phyloP scores from a whole-genome alignment of 2,329 filamentous ascomycete genomes.

The Calonectria crousiana region DNA sequence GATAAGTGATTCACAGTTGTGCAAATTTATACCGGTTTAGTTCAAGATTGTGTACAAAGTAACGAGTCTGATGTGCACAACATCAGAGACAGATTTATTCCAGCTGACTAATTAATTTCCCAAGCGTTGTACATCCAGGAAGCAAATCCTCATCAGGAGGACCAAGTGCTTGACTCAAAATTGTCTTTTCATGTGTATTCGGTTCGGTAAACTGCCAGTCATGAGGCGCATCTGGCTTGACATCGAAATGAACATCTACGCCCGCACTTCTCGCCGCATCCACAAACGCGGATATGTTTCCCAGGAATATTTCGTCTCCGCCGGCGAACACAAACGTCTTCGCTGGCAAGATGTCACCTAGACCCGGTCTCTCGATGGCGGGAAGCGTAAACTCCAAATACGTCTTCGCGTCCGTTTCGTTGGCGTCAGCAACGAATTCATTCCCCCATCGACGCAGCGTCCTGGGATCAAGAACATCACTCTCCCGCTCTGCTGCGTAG shows the following conservation, averaged over 20 bases:
- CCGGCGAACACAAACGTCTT: neutral
- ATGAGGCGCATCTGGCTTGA: neutral
- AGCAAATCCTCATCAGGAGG: neutral
- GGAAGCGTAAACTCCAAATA: neutral
- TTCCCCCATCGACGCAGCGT: neutral
- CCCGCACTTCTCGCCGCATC: neutral
- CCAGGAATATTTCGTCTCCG: neutral
- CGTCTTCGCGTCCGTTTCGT: neutral
- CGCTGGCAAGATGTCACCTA: neutral
- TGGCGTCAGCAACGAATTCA: neutral
- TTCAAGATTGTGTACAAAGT: neutral
- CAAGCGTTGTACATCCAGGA: neutral
- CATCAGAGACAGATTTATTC: neutral
- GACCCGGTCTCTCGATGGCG: neutral
- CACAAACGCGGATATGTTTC: neutral
- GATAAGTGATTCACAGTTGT: neutral
- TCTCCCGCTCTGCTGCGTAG: neutral
- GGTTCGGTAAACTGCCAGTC: neutral
- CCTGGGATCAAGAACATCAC: neutral
- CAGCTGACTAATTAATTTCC: neutral
- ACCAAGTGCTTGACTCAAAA: neutral
- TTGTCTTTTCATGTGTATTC: neutral
- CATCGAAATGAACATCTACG: neutral
- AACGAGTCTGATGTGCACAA: neutral
- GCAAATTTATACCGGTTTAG: neutral